Evolutionary conservation across 2,329 filamentous ascomycete genomes (phyloP).

Genomic region (Spiromastix sp.): DNA sequence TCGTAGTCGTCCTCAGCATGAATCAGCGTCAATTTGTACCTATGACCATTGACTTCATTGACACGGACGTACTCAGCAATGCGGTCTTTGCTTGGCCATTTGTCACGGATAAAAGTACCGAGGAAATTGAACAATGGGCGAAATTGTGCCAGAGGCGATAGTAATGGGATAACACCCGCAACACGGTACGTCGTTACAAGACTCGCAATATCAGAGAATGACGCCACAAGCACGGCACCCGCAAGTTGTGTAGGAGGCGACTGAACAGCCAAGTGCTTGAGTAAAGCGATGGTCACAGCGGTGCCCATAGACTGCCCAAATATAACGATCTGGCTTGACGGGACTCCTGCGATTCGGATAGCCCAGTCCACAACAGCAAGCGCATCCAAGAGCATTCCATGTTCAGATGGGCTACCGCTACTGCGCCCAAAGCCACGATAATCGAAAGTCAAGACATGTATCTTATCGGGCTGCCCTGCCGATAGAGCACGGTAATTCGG

Average conservation of each 20-base stretch:
- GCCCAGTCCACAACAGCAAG: conserved; percentile 45
- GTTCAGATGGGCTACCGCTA: conserved; percentile 44
- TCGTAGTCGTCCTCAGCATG: conserved; percentile 27
- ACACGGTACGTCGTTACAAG: conserved; percentile 49
- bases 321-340: conserved; percentile 46
- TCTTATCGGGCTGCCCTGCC: conserved; percentile 40
- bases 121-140: conserved; percentile 38
- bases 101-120: conserved; percentile 38
- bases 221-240: conserved; percentile 46
- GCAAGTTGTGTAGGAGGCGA: conserved; percentile 39
- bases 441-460: conserved; percentile 50
- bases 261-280: conserved; percentile 33
- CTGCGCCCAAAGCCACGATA: conserved; percentile 52
- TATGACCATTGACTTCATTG: conserved; percentile 10
- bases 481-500: conserved; percentile 47
- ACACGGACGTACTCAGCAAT: conserved; percentile 36
- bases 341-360: conserved; percentile 40
- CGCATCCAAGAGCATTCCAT: conserved; percentile 45
- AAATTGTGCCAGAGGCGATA: conserved; percentile 42
- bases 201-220: conserved; percentile 45
- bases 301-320: conserved; percentile 52
- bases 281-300: conserved; percentile 38
- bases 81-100: conserved; percentile 43
- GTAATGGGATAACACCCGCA: conserved; percentile 44
- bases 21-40: conserved; percentile 23